Conservation (phyloP, 306 rosid species). For the Acacia confusa region DNA sequence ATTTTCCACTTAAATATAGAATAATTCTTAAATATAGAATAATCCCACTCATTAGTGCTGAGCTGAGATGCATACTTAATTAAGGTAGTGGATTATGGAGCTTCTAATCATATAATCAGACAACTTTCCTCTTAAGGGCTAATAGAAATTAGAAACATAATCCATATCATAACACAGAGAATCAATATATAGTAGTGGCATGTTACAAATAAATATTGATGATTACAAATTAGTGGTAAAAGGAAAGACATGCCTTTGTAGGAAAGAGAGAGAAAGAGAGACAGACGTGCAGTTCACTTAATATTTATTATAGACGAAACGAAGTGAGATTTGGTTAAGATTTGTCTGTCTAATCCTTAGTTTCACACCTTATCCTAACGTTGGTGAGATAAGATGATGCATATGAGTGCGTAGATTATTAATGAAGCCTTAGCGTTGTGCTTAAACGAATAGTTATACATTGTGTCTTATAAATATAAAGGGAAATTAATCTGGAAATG, state of each 20-base stretch:
- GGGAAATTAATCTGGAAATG: not conserved
- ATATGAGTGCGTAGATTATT: constrained; percentile 29
- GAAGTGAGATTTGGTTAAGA: constrained; percentile 76
- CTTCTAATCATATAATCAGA: not conserved
- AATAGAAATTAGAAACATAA: not conserved
- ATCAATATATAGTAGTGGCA: not conserved
- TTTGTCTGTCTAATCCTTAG: constrained; percentile 37
- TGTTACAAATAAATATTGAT: not conserved
- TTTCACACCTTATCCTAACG: constrained; percentile 24
- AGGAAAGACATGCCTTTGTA: constrained; percentile 17
- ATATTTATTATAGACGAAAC: constrained; percentile 22
- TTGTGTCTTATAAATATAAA: not conserved
- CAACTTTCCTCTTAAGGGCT: constrained; percentile 17
- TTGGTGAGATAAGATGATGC: constrained; percentile 39
- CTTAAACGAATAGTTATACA: constrained; percentile 1
- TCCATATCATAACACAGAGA: not conserved
- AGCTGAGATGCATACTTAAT: constrained; percentile 21
- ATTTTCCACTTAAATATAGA: not conserved
- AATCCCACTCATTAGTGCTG: not conserved
- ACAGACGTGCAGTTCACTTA: constrained; percentile 38
- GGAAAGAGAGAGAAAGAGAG: constrained; percentile 14
- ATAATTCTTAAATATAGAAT: too few relatives aligned
- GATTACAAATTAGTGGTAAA: not conserved
- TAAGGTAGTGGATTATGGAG: not conserved
- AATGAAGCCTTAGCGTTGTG: constrained; percentile 3